Base-by-base conservation (phyloP, 2,329 filamentous ascomycete species). In the Clonostachys solani region DNA sequence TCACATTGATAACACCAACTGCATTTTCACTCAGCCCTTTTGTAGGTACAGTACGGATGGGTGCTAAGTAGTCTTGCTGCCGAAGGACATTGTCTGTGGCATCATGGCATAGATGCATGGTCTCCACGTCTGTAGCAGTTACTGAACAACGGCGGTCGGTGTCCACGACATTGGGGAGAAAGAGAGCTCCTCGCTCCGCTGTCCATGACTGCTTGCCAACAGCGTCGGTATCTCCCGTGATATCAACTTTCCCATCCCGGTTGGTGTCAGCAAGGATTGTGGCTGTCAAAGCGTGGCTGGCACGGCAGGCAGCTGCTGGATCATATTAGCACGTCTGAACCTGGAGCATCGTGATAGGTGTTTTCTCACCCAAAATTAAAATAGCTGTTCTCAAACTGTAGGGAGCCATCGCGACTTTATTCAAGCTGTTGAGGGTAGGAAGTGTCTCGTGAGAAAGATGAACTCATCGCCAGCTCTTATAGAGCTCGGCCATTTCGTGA, bases 111-210 rank as follows among this genome's bases (percentile, higher is more conserved):
- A 15, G 52, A 15, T 35, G 40, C 17, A 29, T 49, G 40, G 49
- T 52, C 17, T 34, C 33, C 7, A 47, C 47, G n/a, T 49, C n/a
- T n/a, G n/a, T n/a, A n/a, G n/a, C n/a, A n/a, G n/a, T n/a, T n/a
- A n/a, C n/a, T 1, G 60, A 59, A 50, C 65, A 68, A 6, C 64
- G 62, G 6, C 48, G 42, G 42, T 56, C 42, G 4, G 57, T 60
- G 47, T 69, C 65, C 9, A 57, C 63, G 16, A 68, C 62, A 46
- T 65, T 65, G 15, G 65, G 54, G 3, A 69, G 56, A 43, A 69
- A 64, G 23, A 68, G 54, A n/a, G 65, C 64, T 7, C 64, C 64
- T 4, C 43, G 42, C 0, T 43, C 15, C 2, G 49, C 36, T 1
- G 58, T 58, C 59, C 59, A 62, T 7, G 16, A 45, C 2, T 45